Conservation (phyloP, 2,329 filamentous ascomycete species). For the Penicillium sp. region DNA sequence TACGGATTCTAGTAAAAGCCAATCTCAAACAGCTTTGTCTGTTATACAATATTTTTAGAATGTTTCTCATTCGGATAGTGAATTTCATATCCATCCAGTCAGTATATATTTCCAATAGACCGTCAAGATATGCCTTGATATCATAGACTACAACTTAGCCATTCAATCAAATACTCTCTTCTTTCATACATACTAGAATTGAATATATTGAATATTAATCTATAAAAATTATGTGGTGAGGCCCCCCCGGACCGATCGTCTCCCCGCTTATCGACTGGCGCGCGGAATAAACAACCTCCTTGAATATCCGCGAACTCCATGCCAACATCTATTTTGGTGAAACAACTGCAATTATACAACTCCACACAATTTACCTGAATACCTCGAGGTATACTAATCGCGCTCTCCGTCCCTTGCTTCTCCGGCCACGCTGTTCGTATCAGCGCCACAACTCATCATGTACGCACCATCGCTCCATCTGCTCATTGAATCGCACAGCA, state of each 20-base stretch:
- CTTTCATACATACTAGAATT: too few species aligned
- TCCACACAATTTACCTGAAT: not conserved
- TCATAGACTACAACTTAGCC: too few species aligned
- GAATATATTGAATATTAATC: too few species aligned
- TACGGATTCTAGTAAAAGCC: too few species aligned
- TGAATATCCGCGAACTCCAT: not conserved
- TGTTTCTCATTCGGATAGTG: not conserved
- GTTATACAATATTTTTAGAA: not conserved
- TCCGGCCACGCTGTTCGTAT: constrained; percentile 10
- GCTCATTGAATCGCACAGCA: not conserved
- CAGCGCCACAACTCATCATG: constrained; percentile 19
- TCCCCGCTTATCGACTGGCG: not conserved
- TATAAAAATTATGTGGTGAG: too few species aligned
- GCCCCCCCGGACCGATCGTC: too few species aligned
- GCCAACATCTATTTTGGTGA: not conserved
- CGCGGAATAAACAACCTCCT: not conserved
- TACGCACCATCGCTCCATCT: constrained; percentile 12
- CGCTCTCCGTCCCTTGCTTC: constrained; percentile 4
- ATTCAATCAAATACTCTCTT: too few species aligned
- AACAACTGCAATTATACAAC: not conserved
- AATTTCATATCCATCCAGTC: too few species aligned
- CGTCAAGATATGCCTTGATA: too few species aligned
- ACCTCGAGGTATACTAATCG: constrained; percentile 12
- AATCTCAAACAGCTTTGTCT: too few species aligned
- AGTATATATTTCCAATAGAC: not conserved